phyloP scores from a whole-genome alignment of 164 flowering plant species.

The Warburgia ugandensis region DNA sequence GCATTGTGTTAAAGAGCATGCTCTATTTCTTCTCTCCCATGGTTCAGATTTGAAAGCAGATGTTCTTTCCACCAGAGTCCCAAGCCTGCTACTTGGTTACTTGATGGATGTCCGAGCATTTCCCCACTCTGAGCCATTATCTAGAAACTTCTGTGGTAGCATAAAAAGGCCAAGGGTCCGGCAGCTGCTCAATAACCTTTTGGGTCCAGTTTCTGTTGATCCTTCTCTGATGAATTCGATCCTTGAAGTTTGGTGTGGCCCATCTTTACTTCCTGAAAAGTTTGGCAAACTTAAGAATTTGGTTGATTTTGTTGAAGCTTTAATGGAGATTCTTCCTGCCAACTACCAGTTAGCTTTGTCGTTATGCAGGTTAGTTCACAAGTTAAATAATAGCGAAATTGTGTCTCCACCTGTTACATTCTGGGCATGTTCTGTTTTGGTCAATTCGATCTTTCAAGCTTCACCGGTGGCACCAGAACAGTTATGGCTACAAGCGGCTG shows the following conservation, averaged over 20 bases:
- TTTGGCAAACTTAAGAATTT: slow-evolving; percentile 33
- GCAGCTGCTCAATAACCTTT: slow-evolving; percentile 40
- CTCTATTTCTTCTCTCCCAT: slow-evolving; percentile 29
- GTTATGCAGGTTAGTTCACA: slow-evolving; percentile 30
- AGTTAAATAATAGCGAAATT: slow-evolving; percentile 4
- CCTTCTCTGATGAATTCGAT: slow-evolving; percentile 43
- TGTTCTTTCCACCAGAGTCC: slow-evolving; percentile 11
- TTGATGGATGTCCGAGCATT: slow-evolving; percentile 24
- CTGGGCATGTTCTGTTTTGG: slow-evolving; percentile 66
- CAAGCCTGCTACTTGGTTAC: slow-evolving; percentile 35
- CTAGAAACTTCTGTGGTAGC: slow-evolving; percentile 43
- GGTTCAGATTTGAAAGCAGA: slow-evolving; percentile 19
- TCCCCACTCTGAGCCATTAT: slow-evolving; percentile 32
- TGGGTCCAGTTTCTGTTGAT: slow-evolving; percentile 51
- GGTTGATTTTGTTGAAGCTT: slow-evolving; percentile 65
- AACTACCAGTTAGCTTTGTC: slow-evolving; percentile 58
- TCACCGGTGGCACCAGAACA: slow-evolving; percentile 65
- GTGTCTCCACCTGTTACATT: slow-evolving; percentile 32
- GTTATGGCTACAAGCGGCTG: slow-evolving; percentile 63
- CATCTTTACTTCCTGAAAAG: slow-evolving; percentile 52
- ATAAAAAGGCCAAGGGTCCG: slow-evolving; percentile 50
- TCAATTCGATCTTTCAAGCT: slow-evolving; percentile 48
- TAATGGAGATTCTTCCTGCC: slow-evolving; percentile 52
- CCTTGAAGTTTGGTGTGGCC: slow-evolving; percentile 67
- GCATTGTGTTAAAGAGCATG: too few relatives aligned